Evolutionary conservation across 164 flowering plant genomes (phyloP).

Genomic region (Pachysandra terminalis): DNA sequence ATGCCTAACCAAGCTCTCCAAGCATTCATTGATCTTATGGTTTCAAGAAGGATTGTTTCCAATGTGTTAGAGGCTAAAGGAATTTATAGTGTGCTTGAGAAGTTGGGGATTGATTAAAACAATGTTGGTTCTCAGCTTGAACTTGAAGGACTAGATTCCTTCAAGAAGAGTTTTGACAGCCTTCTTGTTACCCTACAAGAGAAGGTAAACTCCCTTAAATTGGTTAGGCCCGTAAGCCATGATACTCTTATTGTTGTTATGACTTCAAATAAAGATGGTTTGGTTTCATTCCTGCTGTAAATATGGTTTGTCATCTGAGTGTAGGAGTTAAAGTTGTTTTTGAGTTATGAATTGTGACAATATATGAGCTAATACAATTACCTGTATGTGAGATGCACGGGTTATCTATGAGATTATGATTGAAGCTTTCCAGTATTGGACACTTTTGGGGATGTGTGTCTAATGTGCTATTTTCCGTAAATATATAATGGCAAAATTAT

Average conservation of each 20-base stretch:
- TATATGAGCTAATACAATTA: too few relatives aligned
- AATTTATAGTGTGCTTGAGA: conserved; percentile 88
- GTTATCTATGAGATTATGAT: too few relatives aligned
- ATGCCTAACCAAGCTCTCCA: conserved; percentile 98
- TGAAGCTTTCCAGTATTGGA: too few relatives aligned
- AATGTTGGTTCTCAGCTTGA: conserved; percentile 83
- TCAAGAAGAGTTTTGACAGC: conserved; percentile 95
- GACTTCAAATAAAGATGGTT: conserved; percentile 9
- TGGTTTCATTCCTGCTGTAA: conserved; percentile 1
- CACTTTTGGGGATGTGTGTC: too few relatives aligned
- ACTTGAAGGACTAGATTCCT: conserved; percentile 85
- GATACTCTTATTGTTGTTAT: not conserved
- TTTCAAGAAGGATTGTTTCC: conserved; percentile 80
- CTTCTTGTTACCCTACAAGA: conserved; percentile 79
- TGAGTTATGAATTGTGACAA: too few relatives aligned
- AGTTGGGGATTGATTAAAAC: conserved; percentile 86
- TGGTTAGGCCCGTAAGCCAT: conserved; percentile 48
- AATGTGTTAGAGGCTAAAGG: conserved; percentile 91
- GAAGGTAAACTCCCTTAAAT: conserved; percentile 80
- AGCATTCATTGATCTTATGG: conserved; percentile 84
- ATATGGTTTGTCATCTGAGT: not conserved
- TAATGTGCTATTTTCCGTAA: too few relatives aligned
- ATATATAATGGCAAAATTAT: too few relatives aligned
- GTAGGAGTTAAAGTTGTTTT: too few relatives aligned
- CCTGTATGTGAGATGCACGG: too few relatives aligned